Base-by-base conservation (phyloP, 306 rosid species). In the Senna siamea region DNA sequence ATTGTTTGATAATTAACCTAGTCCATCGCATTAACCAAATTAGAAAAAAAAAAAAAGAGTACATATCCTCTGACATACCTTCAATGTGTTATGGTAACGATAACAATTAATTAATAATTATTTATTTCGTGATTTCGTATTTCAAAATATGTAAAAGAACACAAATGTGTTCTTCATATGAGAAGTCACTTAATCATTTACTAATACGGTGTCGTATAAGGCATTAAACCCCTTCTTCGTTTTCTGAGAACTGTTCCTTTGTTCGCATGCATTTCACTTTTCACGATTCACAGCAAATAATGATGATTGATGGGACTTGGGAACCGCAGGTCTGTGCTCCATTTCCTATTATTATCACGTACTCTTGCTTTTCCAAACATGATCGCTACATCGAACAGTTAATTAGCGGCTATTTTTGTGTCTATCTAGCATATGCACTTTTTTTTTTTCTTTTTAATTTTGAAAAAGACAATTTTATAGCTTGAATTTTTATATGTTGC, bases 291-390 rank as follows among this genome's bases (percentile, higher is more conserved):
- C 63, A 18, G 44, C 13, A 38, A 62, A 34, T 19, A 40, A 37
- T 10, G 34, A 11, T 19, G 50, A 59, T 26, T 64, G 87, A 80
- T 77, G 80, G 73, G 82, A 84, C 85, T 40, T 67, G 0, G 79
- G 84, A 77, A 68, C 73, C 13, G 64, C 74, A 62, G 46, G 1
- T 52, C 10, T 47, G 57, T 2, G 40, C 37, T 1, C 58, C 12
- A 50, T 2, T 4, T 5, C 2, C 54, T 26, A 41, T 60, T 22
- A 23, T 69, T 5, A 23, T 57, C 26, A 60, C 78, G 72, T 81
- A 66, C 30, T 8, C 54, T 7, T 37, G 1, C 51, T 60, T 51
- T 51, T 51, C 69, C 68, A 70, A 55, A 56, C 47, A 50, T 19
- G n/a, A 72, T 66, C n/a, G n/a, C 60, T 62, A 70, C 44, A 35